Conservation (phyloP, 1,139 yeast genomes). For the Hansenula sp. region DNA sequence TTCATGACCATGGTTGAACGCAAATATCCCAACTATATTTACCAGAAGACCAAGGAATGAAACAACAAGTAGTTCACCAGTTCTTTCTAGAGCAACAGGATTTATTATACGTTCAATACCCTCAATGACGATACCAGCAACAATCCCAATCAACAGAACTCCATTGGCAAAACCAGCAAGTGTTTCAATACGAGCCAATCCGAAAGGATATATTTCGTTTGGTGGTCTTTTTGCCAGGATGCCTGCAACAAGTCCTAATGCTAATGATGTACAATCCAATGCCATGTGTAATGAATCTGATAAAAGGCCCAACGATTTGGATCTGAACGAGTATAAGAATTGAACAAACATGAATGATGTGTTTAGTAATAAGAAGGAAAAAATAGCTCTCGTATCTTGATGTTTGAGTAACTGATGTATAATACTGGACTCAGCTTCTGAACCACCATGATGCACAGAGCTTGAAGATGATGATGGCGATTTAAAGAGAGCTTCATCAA, state of each 20-base stretch:
- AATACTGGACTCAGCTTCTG: conserved; percentile 15
- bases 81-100: conserved; percentile 75
- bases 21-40: conserved; percentile 88
- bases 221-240: conserved; percentile 56
- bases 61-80: conserved; percentile 83
- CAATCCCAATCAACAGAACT: conserved; percentile 79
- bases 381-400: conserved; percentile 82
- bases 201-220: conserved; percentile 77
- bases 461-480: conserved; percentile 3
- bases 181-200: conserved; percentile 80
- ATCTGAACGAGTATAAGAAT: conserved; percentile 82
- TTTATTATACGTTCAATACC: conserved; percentile 75
- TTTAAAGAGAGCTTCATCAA: conserved; percentile 14
- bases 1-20: conserved; percentile 71
- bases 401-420: conserved; percentile 47
- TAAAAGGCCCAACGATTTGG: conserved; percentile 85
- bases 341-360: conserved; percentile 94
- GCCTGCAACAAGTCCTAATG: conserved; percentile 88
- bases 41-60: conserved; percentile 82
- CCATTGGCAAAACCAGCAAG: conserved; percentile 96
- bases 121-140: conserved; percentile 83
- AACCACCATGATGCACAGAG: not conserved
- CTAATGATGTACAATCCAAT: conserved; percentile 84
- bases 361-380: conserved; percentile 79
- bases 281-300: conserved; percentile 97